A percentile compares a stretch with the other conserved stretches of the same genome.
Conservation (phyloP, 2,329 filamentous ascomycete genomes). For the Fusarium sp. region DNA sequence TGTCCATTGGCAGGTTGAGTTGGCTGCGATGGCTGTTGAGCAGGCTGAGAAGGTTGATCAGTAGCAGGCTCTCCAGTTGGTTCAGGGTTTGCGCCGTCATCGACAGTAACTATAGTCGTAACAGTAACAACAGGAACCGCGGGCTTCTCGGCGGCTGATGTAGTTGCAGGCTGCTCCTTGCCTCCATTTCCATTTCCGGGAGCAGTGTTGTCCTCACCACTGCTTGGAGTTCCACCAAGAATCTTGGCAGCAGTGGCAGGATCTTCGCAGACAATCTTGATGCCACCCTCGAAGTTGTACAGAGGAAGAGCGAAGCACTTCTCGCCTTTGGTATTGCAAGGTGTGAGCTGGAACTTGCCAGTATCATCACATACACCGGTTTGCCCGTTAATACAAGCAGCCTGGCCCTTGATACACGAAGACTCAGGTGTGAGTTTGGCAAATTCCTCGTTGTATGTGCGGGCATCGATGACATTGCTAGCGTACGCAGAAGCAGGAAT, state of each 20-base stretch:
- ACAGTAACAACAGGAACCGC: constrained; percentile 41
- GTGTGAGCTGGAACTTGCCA: constrained; percentile 53
- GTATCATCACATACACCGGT: constrained; percentile 54
- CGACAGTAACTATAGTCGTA: constrained; percentile 43
- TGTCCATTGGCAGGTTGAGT: constrained; percentile 12
- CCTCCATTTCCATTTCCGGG: constrained; percentile 9
- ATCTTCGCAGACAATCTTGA: constrained; percentile 58
- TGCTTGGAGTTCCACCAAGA: constrained; percentile 46
- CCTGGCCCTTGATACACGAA: constrained; percentile 56
- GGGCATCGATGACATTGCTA: constrained; percentile 55
- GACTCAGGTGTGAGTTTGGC: constrained; percentile 53
- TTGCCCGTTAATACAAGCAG: constrained; percentile 61
- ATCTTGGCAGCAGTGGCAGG: constrained; percentile 51
- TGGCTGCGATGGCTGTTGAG: constrained; percentile 9
- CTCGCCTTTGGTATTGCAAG: constrained; percentile 41
- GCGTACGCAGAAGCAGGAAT: constrained; percentile 53
- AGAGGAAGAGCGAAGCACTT: constrained; percentile 65
- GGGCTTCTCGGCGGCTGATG: constrained; percentile 15
- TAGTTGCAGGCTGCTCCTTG: constrained; percentile 22
- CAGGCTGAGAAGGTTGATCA: constrained; percentile 6
- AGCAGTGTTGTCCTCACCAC: constrained; percentile 2
- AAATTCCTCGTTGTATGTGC: constrained; percentile 58
- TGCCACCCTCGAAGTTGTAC: constrained; percentile 53
- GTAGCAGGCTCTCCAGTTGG: constrained; percentile 15
- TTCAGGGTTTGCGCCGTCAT: constrained; percentile 30